Evolutionary conservation across 1,284 basidiomycete genomes (phyloP).

Genomic region (Sanghuangporus baumii): DNA sequence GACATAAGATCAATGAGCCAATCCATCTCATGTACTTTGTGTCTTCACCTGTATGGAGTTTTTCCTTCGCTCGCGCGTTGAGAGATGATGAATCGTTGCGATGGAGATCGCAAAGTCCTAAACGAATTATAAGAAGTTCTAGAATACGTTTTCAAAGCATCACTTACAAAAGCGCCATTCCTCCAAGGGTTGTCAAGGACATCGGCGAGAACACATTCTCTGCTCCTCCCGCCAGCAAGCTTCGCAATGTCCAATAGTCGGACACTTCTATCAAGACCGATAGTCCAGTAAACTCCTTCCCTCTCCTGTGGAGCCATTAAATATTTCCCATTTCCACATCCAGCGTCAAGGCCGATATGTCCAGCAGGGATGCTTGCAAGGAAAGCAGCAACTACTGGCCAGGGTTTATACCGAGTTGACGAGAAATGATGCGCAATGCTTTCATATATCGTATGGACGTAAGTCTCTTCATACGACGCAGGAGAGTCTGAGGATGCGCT

Average conservation of each 20-base stretch:
- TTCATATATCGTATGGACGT: conserved; percentile 88
- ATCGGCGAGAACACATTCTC: conserved; percentile 77
- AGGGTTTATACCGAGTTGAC: conserved; percentile 94
- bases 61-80: conserved; percentile 67
- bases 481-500: conserved; percentile 39
- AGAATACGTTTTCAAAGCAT: neutral
- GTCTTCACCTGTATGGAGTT: conserved; percentile 61
- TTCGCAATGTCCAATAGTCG: conserved; percentile 76
- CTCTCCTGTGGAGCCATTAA: conserved; percentile 62
- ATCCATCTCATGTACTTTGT: conserved; percentile 18
- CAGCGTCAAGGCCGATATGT: conserved; percentile 88
- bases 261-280: conserved; percentile 79
- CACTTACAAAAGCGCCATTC: conserved; percentile 68
- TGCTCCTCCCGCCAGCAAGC: conserved; percentile 42
- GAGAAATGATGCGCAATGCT: conserved; percentile 91
- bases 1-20: neutral
- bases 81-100: conserved; percentile 91
- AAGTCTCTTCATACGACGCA: conserved; percentile 58
- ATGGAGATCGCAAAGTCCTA: conserved; percentile 95
- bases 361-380: conserved; percentile 70
- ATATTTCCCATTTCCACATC: conserved; percentile 98
- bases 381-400: conserved; percentile 89
- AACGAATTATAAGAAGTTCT: conserved; percentile 7
- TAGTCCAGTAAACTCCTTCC: conserved; percentile 56
- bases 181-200: conserved; percentile 70